Conservation (phyloP, 2,329 filamentous ascomycete genomes). For the Ascochyta lentis region DNA sequence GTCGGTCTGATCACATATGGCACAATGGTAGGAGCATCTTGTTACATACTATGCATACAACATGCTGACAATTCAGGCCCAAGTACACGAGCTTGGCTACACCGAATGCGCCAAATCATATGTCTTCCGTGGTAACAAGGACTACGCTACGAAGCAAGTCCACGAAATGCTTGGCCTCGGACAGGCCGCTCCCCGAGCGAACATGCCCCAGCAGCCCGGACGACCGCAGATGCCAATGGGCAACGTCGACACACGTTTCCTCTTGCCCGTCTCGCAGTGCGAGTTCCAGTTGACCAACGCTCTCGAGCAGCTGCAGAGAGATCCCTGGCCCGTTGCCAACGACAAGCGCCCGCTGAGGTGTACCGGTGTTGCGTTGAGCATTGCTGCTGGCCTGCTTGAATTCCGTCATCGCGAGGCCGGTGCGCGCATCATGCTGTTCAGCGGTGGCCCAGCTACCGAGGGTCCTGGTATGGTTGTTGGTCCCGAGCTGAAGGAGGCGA, state of each 20-base stretch:
- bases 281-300: constrained; percentile 98
- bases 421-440: constrained; percentile 95
- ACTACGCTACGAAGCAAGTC: constrained; percentile 98
- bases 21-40: constrained; percentile 73
- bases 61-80: constrained; percentile 63
- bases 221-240: constrained; percentile 72
- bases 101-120: constrained; percentile 98
- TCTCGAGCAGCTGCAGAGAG: constrained; percentile 92
- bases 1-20: constrained; percentile 88
- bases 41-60: background rate
- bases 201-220: constrained; percentile 73
- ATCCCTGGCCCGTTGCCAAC: constrained; percentile 95
- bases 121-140: constrained; percentile 96
- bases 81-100: constrained; percentile 98
- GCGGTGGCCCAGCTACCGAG: constrained; percentile 92
- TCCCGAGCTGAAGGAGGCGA: constrained; percentile 92
- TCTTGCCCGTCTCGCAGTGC: constrained; percentile 92
- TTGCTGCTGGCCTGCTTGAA: constrained; percentile 90
- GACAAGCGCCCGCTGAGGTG: constrained; percentile 90
- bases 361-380: constrained; percentile 94
- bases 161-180: constrained; percentile 96
- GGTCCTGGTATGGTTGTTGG: constrained; percentile 97
- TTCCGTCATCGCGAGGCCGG: constrained; percentile 95
- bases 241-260: constrained; percentile 85
- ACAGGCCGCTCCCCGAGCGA: constrained; percentile 73